Evolutionary conservation across 2,329 filamentous ascomycete genomes (phyloP).

Genomic region (Hypoxylon sp.): DNA sequence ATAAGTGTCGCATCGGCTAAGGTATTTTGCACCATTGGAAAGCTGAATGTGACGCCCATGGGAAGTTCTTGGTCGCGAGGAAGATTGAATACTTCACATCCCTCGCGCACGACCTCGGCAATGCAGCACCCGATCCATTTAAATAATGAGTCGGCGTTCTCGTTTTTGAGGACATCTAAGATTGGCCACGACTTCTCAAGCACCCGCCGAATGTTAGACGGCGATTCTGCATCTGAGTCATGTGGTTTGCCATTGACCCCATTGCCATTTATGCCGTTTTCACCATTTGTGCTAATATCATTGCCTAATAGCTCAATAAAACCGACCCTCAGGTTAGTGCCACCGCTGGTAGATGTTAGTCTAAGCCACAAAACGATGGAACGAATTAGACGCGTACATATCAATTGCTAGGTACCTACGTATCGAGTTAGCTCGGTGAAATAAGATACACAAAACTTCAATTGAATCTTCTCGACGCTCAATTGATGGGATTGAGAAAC

Average conservation of each 20-base stretch:
- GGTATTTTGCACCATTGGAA: slow-evolving; percentile 76
- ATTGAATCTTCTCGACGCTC: neutral
- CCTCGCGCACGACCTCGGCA: slow-evolving; percentile 77
- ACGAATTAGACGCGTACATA: slow-evolving; percentile 66
- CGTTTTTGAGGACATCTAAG: slow-evolving; percentile 78
- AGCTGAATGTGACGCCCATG: slow-evolving; percentile 79
- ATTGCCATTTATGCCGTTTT: slow-evolving; percentile 39
- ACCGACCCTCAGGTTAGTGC: slow-evolving; percentile 77
- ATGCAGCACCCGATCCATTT: slow-evolving; percentile 86
- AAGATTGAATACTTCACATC: slow-evolving; percentile 62
- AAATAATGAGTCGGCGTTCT: slow-evolving; percentile 82
- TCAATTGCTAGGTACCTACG: slow-evolving; percentile 74
- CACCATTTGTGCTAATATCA: slow-evolving; percentile 43
- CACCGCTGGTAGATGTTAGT: slow-evolving; percentile 64
- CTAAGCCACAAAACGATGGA: slow-evolving; percentile 40
- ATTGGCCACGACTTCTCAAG: slow-evolving; percentile 83
- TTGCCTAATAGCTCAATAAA: slow-evolving; percentile 73
- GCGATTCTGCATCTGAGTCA: slow-evolving; percentile 29
- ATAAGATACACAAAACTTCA: slow-evolving; percentile 30
- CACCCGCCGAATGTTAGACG: slow-evolving; percentile 67
- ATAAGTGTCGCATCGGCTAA: slow-evolving; percentile 75
- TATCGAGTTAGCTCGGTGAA: slow-evolving; percentile 39
- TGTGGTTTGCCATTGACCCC: slow-evolving; percentile 28
- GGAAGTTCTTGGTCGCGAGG: slow-evolving; percentile 65
- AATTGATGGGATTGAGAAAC: slow-evolving; percentile 5